These are phyloP conservation scores for Fusarium nanum DNA, from an alignment of 2,329 filamentous ascomycete species.

Conservation along the genomic window DNA sequence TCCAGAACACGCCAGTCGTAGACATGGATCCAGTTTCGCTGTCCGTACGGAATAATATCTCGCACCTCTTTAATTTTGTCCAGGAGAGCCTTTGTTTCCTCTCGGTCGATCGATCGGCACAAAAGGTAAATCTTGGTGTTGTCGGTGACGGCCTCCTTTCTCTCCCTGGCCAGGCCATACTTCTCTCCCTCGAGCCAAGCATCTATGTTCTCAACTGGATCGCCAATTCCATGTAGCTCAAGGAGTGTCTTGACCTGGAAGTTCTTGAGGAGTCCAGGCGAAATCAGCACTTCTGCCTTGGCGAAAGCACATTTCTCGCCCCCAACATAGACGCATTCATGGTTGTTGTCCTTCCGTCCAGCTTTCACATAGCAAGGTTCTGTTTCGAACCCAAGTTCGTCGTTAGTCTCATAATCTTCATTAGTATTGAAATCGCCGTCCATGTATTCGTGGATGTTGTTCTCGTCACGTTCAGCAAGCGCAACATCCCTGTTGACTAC, in stretches of 20 bases:
- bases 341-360: too few species aligned
- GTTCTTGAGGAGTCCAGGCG: conserved; percentile 54
- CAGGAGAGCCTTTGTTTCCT: conserved; percentile 51
- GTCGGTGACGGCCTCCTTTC: background rate
- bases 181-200: conserved; percentile 49
- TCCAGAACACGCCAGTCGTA: conserved; percentile 62
- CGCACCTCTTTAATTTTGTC: conserved; percentile 48
- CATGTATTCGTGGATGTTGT: too few species aligned
- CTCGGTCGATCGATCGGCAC: conserved; percentile 55
- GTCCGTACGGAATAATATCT: conserved; percentile 30
- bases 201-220: conserved; percentile 51
- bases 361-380: too few species aligned
- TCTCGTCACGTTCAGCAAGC: background rate
- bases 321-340: conserved; percentile 49
- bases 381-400: too few species aligned
- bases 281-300: conserved; percentile 55
- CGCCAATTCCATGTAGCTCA: conserved; percentile 55
- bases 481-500: background rate
- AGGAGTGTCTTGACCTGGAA: conserved; percentile 54
- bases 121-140: conserved; percentile 52
- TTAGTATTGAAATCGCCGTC: background rate
- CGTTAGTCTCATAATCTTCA: background rate
- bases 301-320: conserved; percentile 54
- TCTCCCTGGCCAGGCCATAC: background rate
- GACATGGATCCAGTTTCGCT: conserved; percentile 55